These are phyloP conservation scores for Agroathelia rolfsii DNA, from an alignment of 1,284 basidiomycete genomes.

Conservation along the genomic window DNA sequence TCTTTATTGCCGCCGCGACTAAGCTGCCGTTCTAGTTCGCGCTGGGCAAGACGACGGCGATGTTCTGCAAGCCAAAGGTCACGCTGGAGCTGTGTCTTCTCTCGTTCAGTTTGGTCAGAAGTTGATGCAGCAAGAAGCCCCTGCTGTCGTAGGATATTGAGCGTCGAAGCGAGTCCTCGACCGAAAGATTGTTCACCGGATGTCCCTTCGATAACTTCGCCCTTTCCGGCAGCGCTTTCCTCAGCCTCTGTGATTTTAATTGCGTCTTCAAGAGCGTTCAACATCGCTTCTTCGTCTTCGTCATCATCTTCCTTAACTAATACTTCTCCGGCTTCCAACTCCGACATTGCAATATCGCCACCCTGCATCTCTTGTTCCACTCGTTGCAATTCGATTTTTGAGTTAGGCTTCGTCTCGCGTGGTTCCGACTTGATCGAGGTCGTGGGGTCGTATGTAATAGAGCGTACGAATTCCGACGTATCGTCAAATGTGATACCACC, in stretches of 20 bases:
- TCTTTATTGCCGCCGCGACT: slow-evolving; percentile 80
- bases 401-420: slow-evolving; percentile 27
- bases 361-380: slow-evolving; percentile 48
- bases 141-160: slow-evolving; percentile 84
- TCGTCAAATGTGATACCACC: slow-evolving; percentile 85
- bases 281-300: slow-evolving; percentile 59
- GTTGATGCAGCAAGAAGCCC: slow-evolving; percentile 71
- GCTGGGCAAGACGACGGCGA: slow-evolving; percentile 62
- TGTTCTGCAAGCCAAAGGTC: slow-evolving; percentile 90
- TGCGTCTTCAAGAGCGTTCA: slow-evolving; percentile 61
- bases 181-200: slow-evolving; percentile 66
- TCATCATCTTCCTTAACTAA: slow-evolving; percentile 70
- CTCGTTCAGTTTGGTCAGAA: slow-evolving; percentile 68
- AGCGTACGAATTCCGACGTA: slow-evolving; percentile 93
- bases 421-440: slow-evolving; percentile 44
- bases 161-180: slow-evolving; percentile 79
- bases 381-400: slow-evolving; percentile 25
- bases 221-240: slow-evolving; percentile 28
- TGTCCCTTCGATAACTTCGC: slow-evolving; percentile 42
- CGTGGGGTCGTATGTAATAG: slow-evolving; percentile 67
- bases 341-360: slow-evolving; percentile 56
- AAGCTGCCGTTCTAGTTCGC: slow-evolving; percentile 72
- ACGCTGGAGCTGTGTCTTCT: slow-evolving; percentile 74
- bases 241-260: slow-evolving; percentile 52
- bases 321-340: slow-evolving; percentile 73